Conservation (phyloP, 2,329 filamentous ascomycete genomes). For the Cladosporium sphaerospermum region DNA sequence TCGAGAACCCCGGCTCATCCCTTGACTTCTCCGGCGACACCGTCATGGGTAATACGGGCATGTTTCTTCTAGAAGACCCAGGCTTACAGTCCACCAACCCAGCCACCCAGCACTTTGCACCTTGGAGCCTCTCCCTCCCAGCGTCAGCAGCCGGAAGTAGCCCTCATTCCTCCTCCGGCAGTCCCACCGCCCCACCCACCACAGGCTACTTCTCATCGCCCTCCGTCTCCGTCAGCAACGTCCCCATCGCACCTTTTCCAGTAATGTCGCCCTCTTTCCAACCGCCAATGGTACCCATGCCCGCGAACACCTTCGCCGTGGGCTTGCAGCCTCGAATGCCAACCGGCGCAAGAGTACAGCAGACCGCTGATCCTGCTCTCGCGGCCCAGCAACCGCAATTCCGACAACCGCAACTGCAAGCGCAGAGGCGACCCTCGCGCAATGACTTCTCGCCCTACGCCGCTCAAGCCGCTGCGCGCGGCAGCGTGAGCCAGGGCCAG, state of each 20-base stretch:
- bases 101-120: constrained; percentile 2
- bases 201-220: background rate
- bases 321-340: constrained; percentile 24
- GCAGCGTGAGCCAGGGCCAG: background rate
- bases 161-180: constrained; percentile 15
- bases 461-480: background rate
- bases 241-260: constrained; percentile 28
- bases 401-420: constrained; percentile 12
- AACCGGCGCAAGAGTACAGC: background rate
- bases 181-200: constrained; percentile 16
- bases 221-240: constrained; percentile 24
- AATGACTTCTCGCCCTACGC: constrained; percentile 4
- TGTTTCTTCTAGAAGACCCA: constrained; percentile 43
- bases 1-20: background rate
- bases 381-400: no score
- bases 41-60: constrained; percentile 42
- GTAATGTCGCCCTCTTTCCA: constrained; percentile 23
- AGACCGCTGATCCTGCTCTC: background rate
- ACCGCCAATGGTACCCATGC: constrained; percentile 6
- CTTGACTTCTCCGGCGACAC: constrained; percentile 28
- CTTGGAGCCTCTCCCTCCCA: constrained; percentile 5
- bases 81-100: constrained; percentile 33
- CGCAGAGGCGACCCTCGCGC: constrained; percentile 13
- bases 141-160: constrained; percentile 5
- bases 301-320: constrained; percentile 18